Conservation (phyloP, 73 alveolate genomes). For the Paramecium primaurelia region DNA sequence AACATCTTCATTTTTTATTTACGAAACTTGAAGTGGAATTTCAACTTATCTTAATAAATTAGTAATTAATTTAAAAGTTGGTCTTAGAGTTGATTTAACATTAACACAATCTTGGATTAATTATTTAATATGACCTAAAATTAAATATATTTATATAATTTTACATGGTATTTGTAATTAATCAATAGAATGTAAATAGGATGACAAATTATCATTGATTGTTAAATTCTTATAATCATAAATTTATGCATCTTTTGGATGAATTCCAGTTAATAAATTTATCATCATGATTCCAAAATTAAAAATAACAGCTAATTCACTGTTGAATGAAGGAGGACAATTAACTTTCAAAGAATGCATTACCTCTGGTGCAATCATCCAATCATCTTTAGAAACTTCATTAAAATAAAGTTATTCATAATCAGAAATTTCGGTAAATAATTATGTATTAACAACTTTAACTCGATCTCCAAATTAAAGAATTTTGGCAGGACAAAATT, state of each 20-base stretch:
- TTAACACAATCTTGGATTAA: background rate
- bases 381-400: background rate
- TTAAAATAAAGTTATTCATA: background rate
- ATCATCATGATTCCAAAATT: slow-evolving; percentile 27
- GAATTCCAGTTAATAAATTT: background rate
- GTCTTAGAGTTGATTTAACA: background rate
- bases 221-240: background rate
- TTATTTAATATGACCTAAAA: background rate
- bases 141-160: background rate
- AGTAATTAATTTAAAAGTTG: background rate
- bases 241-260: background rate
- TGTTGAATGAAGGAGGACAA: background rate
- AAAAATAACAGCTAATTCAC: background rate
- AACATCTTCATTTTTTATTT: background rate
- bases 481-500: background rate
- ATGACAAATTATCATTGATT: background rate
- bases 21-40: background rate
- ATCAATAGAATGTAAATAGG: background rate
- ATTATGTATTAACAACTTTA: background rate
- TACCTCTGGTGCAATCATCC: slow-evolving; percentile 51
- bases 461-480: background rate
- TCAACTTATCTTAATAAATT: background rate
- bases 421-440: background rate
- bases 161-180: background rate
- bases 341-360: background rate